A percentile compares a stretch with the other conserved stretches of the same genome.
phyloP scores from a whole-genome alignment of 495 filamentous ascomycete species.

The Penicillium canescens region DNA sequence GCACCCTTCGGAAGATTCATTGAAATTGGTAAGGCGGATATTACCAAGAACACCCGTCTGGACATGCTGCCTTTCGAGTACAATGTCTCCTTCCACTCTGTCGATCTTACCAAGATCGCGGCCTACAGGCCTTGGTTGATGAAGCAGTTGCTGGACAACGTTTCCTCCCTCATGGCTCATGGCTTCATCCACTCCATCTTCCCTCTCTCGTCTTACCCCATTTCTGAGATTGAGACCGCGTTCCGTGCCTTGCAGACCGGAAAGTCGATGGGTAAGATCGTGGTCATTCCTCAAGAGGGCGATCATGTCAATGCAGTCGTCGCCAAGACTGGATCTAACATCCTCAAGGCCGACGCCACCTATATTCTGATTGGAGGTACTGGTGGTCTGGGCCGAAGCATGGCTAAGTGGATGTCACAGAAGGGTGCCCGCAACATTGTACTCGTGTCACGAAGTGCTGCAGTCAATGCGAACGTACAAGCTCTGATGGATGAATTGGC shows the following conservation, averaged over 20 bases:
- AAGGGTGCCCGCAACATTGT: constrained; percentile 7
- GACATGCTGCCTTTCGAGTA: constrained; percentile 42
- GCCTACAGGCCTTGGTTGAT: constrained; percentile 23
- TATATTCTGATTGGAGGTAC: constrained; percentile 13
- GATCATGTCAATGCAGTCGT: constrained; percentile 22
- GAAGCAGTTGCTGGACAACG: constrained; percentile 22
- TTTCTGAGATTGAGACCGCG: constrained; percentile 46
- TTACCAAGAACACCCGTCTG: constrained; percentile 33
- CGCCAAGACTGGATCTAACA: too few relatives aligned
- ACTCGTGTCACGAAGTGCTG: constrained; percentile 8
- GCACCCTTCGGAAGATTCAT: constrained; percentile 57
- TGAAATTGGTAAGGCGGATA: constrained; percentile 58
- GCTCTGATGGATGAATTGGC: not conserved
- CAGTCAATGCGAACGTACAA: not conserved
- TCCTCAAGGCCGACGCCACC: constrained; percentile 1
- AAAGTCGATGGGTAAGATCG: constrained; percentile 53
- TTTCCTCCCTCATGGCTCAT: constrained; percentile 26
- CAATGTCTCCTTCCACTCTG: constrained; percentile 40
- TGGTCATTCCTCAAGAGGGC: constrained; percentile 30
- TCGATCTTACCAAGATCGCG: constrained; percentile 42
- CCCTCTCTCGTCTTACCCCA: constrained; percentile 36
- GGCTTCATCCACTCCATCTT: constrained; percentile 25
- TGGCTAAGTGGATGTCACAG: not conserved
- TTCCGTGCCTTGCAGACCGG: constrained; percentile 51
- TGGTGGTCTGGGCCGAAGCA: constrained; percentile 10